Percentiles rank a stretch among this genome's conserved stretches.
These are phyloP conservation scores for Drechslerella dactyloides DNA, from an alignment of 2,329 filamentous ascomycete genomes.

Conservation along the genomic window DNA sequence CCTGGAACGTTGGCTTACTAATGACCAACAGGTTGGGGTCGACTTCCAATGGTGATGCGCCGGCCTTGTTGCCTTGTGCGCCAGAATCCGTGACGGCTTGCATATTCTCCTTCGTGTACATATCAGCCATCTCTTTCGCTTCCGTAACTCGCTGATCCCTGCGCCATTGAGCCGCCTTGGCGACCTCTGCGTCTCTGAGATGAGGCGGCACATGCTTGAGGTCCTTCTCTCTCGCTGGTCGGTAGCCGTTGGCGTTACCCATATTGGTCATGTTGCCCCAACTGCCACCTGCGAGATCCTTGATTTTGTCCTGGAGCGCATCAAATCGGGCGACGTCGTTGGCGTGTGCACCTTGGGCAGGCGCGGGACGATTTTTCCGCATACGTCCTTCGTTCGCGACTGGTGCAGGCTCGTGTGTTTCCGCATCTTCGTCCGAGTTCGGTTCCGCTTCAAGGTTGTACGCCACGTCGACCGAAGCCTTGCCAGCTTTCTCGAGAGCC, in stretches of 20 bases:
- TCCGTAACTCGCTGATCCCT: background rate
- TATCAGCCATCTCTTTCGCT: background rate
- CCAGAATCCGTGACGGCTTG: slow-evolving; percentile 26
- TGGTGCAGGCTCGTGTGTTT: background rate
- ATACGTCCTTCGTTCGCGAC: background rate
- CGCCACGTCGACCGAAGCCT: too few relatives aligned
- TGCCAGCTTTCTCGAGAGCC: background rate
- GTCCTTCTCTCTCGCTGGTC: slow-evolving; percentile 1
- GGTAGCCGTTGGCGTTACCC: background rate
- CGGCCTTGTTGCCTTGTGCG: slow-evolving; percentile 22
- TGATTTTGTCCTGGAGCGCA: slow-evolving; percentile 8
- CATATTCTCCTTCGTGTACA: slow-evolving; percentile 14
- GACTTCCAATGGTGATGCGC: background rate
- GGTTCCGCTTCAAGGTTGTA: background rate
- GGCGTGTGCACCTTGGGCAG: background rate
- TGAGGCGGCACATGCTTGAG: background rate
- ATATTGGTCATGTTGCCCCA: slow-evolving; percentile 7
- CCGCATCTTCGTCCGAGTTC: background rate
- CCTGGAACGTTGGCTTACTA: slow-evolving; percentile 50
- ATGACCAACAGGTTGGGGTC: slow-evolving; percentile 43
- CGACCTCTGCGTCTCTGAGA: background rate
- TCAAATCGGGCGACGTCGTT: background rate
- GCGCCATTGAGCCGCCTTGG: background rate
- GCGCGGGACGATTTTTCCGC: background rate
- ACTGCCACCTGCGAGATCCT: slow-evolving; percentile 12